Evolutionary conservation across 2,329 filamentous ascomycete genomes (phyloP), one percentile per base, ranked within the genome.

Genomic region (Balansia obtecta): DNA sequence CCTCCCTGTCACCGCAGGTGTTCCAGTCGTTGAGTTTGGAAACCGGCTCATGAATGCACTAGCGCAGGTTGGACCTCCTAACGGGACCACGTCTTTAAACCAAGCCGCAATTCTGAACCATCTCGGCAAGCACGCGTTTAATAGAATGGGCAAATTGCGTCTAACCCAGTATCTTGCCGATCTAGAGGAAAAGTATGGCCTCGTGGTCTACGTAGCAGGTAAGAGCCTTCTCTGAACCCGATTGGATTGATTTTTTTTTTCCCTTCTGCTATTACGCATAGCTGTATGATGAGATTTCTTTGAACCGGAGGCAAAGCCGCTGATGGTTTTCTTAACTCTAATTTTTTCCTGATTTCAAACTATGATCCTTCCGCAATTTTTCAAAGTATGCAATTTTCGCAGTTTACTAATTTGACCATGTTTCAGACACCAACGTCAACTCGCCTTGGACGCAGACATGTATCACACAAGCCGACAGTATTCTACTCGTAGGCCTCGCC

Each of bases 381-480:
- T 22, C 30, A 46, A 39, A 44, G 39, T 27, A 34, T 45, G 22
- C 41, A 33, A 37, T 40, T 8, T 15, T 12, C 15, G 37, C 37
- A 27, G 5, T 49, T 51, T 53, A 57, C 66, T 71, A 61, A 68
- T 55, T 52, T 49, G n/a, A 32, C 18, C 27, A 32, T 9, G 18
- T 22, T 37, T 33, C 46, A 84, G 93, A 98, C 65, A 98, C 94
- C 4, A 95, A 83, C 53, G 93, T 97, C 59, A 97, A 95, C 60
- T 88, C 94, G 1, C 90, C 91, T 0, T 98, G 93, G 93, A 98
- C 94, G 0, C 89, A 96, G 61, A 97, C 93, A 0, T 98, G 94
- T 64, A 96, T 98, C 56, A 85, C 86, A 15, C 93, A 98, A 67
- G 93, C 93, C 1, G 93, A 98, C 67, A 96, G 90, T 58, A 96